These are phyloP conservation scores for Agastache rugosa DNA, from an alignment of 257 asterid species.

Conservation along the genomic window DNA sequence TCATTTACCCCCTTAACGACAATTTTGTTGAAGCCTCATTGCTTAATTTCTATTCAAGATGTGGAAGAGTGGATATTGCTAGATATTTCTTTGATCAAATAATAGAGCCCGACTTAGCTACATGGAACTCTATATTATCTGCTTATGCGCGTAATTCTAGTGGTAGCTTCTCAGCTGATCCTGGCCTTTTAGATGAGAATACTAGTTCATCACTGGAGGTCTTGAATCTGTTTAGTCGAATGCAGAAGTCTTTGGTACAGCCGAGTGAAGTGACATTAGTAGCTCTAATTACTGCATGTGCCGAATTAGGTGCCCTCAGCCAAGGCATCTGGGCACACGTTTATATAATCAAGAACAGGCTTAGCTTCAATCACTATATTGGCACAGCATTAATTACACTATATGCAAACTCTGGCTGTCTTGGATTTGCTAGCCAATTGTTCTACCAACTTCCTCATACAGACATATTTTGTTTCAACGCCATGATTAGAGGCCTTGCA, in stretches of 20 bases:
- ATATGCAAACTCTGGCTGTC: conserved; percentile 66
- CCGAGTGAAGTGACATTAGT: conserved; percentile 69
- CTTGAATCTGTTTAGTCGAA: conserved; percentile 55
- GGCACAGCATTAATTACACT: conserved; percentile 63
- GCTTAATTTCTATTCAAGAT: conserved; percentile 69
- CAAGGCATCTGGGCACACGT: conserved; percentile 70
- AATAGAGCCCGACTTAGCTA: conserved; percentile 65
- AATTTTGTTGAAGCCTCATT: conserved; percentile 70
- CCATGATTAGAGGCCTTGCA: conserved; percentile 77
- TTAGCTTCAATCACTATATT: conserved; percentile 52
- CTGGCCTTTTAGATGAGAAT: conserved; percentile 34
- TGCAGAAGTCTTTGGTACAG: conserved; percentile 55
- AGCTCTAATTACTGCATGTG: conserved; percentile 62
- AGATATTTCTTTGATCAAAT: conserved; percentile 60
- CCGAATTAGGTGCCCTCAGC: conserved; percentile 63
- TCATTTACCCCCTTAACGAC: conserved; percentile 56
- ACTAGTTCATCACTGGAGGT: conserved; percentile 54
- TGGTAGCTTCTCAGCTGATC: conserved; percentile 18
- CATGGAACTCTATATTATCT: conserved; percentile 74
- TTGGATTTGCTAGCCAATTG: conserved; percentile 53
- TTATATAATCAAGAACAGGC: conserved; percentile 46
- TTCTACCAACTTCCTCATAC: conserved; percentile 51
- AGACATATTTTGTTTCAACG: conserved; percentile 64
- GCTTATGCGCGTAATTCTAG: conserved; percentile 56
- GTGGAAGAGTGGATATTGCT: conserved; percentile 54